Base-by-base conservation (phyloP, 2,329 filamentous ascomycete genomes). In the Hymenoscyphus infarciens region DNA sequence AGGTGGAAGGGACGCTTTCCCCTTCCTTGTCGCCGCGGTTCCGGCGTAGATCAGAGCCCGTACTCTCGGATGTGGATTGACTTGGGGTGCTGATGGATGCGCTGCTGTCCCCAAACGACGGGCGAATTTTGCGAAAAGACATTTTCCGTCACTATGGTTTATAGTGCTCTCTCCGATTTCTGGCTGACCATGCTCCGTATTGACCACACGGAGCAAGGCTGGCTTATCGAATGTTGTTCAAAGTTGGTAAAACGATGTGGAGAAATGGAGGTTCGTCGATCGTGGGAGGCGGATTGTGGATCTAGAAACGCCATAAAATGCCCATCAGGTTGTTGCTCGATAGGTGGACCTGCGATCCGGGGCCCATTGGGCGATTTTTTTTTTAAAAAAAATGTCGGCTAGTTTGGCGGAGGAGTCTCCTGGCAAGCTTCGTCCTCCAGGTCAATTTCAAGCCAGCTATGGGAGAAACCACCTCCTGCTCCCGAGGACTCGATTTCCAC, bases 101-200 rank as follows among this genome's bases (percentile, higher is more conserved):
- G 62, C 68, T 70, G 63, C 61, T 66, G 25, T 71, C 70, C 16
- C 66, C 70, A 61, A 67, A 63, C 10, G 69, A 70, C n/a, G 70
- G 70, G 39, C 70, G 67, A 29, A 73, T 69, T 27, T 66, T 67
- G 49, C 70, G 69, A 65, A 72, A 70, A 59, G 68, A 66, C 68
- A 70, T 70, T 22, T 29, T 39, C 56, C 33, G 42, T 55, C 31
- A 38, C 27, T 57, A 38, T n/a, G 25, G 3, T 33, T 11, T 11
- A 29, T 27, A 42, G n/a, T 49, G 42, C 42, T 5, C 39, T 22
- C 13, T 22, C 42, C 19, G 61, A 13, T 38, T 52, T 45, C 42
- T 53, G 22, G 56, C n/a, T 56, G 19, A 57, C 54, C 58, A 56
- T 61, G 53, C 13, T 49, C 42, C 42, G 42, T 49, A 6, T 49